Conservation (phyloP, 257 asterid species). For the Solanum megistacrolobum region DNA sequence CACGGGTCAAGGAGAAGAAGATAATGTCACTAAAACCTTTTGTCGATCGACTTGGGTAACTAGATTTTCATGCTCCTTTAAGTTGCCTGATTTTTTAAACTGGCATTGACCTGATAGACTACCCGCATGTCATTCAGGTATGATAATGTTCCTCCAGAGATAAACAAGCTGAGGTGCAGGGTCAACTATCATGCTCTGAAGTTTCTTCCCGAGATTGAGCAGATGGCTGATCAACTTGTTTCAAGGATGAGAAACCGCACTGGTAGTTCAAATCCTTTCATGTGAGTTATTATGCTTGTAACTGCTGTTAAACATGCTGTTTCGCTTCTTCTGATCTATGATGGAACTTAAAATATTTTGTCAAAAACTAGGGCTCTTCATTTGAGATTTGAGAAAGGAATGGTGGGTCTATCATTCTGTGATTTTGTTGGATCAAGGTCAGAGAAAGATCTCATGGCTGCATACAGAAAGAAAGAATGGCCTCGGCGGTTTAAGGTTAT, state of each 20-base stretch:
- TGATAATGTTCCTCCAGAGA: constrained; percentile 93
- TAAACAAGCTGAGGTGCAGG: constrained; percentile 94
- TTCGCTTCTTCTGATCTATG: background rate
- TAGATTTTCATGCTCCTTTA: constrained; percentile 8
- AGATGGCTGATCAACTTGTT: constrained; percentile 87
- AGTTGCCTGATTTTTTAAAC: background rate
- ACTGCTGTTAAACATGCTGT: background rate
- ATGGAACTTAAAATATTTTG: background rate
- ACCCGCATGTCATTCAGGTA: constrained; percentile 41
- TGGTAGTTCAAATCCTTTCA: constrained; percentile 82
- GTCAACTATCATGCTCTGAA: constrained; percentile 97
- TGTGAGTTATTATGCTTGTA: constrained; percentile 35
- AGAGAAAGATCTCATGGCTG: constrained; percentile 91
- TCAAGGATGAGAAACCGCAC: constrained; percentile 97
- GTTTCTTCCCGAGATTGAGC: constrained; percentile 92
- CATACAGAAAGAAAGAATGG: constrained; percentile 93
- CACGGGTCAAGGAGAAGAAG: constrained; percentile 89
- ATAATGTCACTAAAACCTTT: constrained; percentile 97
- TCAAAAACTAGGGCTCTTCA: constrained; percentile 86
- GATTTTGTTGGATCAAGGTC: constrained; percentile 90
- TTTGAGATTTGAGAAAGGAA: constrained; percentile 96
- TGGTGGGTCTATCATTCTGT: constrained; percentile 99
- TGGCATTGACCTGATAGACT: background rate
- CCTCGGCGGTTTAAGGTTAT: constrained; percentile 95
- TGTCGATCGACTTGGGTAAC: constrained; percentile 98